Evolutionary conservation across 2,329 filamentous ascomycete genomes (phyloP).

Genomic region (Fusarium burgessii): DNA sequence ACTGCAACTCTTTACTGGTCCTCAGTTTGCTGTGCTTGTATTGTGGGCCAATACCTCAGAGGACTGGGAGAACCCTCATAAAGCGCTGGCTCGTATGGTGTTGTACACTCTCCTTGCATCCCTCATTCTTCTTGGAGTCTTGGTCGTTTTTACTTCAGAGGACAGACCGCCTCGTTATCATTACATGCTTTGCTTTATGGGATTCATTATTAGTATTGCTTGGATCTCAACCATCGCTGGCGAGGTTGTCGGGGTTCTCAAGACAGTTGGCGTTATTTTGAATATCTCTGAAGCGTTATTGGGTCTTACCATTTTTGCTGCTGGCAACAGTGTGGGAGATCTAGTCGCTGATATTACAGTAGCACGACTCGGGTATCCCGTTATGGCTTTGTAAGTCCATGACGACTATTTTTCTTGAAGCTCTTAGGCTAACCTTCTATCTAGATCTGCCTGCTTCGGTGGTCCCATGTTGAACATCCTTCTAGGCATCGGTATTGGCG

Average conservation of each 20-base stretch:
- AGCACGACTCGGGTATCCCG: conserved; percentile 90
- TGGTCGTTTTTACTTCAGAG: conserved; percentile 77
- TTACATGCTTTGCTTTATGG: conserved; percentile 84
- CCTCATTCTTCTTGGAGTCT: conserved; percentile 70
- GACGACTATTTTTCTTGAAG: background rate
- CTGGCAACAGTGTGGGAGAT: conserved; percentile 95
- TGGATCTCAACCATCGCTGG: conserved; percentile 98
- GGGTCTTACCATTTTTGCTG: conserved; percentile 94
- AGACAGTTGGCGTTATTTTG: conserved; percentile 90
- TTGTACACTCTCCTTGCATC: conserved; percentile 77
- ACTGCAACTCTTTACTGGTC: conserved; percentile 87
- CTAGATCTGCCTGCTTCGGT: conserved; percentile 90
- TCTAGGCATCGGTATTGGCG: conserved; percentile 91
- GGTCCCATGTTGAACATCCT: conserved; percentile 98
- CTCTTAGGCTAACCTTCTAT: conserved; percentile 12
- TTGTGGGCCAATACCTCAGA: conserved; percentile 76
- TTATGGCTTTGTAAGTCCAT: conserved; percentile 82
- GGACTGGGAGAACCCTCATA: conserved; percentile 65
- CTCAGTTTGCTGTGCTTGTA: conserved; percentile 83
- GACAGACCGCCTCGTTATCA: conserved; percentile 78
- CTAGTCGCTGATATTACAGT: conserved; percentile 95
- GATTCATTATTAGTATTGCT: conserved; percentile 90
- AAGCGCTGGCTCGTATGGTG: conserved; percentile 66
- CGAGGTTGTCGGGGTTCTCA: conserved; percentile 94
- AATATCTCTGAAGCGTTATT: conserved; percentile 95